Evolutionary conservation across 2,329 filamentous ascomycete genomes (phyloP), one percentile per base, ranked within the genome.

Genomic region (Claviceps spartinae): DNA sequence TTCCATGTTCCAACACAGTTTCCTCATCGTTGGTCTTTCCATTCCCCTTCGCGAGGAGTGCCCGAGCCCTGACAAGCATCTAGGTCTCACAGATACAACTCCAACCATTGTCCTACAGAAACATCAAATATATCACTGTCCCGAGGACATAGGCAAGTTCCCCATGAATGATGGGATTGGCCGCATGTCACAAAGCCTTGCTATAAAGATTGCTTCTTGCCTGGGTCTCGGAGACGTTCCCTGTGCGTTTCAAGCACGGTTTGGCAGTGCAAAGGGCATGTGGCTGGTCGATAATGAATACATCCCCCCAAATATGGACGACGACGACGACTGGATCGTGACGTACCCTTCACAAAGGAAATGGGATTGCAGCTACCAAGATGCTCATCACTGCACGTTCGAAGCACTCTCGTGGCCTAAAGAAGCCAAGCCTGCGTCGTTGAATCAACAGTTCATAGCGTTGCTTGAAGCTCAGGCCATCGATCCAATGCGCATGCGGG

Each of bases 181-280:
- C 0, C 67, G 68, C 2, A 83, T 89, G 57, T 90, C 86, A 0
- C 68, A 71, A 4, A 74, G 69, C 1, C 73, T 86, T 2, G 81
- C 79, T 0, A 62, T 65, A 1, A 68, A 69, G 43, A 71, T 88
- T 5, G 72, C 75, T 26, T 61, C 71, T 1, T 55, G 55, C 0
- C 69, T 85, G 8, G 75, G 74, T 0, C 64, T 83, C 0, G 57
- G 62, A 0, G 71, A 76, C n/a, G 62, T 78, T 0, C 84, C 85
- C 0, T 77, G 78, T 37, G 82, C 75, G 0, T 81, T 83, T 46
- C 86, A 91, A 63, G 85, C 72, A 1, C 77, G 87, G 0, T 76
- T 90, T 38, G 83, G 80, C 9, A 79, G 83, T 18, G 83, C 83
- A 0, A 91, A 91, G 63, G 87, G 86, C 0, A 72, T 90, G 57